Conservation (phyloP, 225 moss, liverwort and hornwort genomes). For the Pseudoscleropodium purum region DNA sequence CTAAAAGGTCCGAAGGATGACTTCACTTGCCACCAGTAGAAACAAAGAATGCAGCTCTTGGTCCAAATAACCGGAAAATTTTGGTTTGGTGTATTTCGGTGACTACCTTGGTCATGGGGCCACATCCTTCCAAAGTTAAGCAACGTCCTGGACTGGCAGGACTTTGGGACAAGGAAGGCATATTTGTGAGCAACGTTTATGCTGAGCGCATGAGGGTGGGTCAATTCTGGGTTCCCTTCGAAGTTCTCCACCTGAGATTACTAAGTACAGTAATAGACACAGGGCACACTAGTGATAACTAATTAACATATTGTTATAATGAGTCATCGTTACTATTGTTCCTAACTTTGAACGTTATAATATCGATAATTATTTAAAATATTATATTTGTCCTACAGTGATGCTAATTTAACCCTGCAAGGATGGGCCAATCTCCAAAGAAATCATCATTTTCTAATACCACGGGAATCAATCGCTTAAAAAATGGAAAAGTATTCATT, state of each 20-base stretch:
- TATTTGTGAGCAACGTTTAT: not conserved
- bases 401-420: not conserved
- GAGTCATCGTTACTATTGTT: too few species aligned
- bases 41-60: not conserved
- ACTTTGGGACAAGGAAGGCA: too few species aligned
- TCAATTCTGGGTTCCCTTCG: not conserved
- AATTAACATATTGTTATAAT: too few species aligned
- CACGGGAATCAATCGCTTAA: too few species aligned
- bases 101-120: not conserved
- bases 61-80: not conserved
- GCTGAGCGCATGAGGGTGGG: not conserved
- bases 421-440: too few species aligned
- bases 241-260: not conserved
- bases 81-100: too few species aligned
- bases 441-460: too few species aligned
- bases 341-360: not conserved
- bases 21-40: not conserved
- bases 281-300: too few species aligned
- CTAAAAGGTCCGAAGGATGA: too few species aligned
- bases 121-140: too few species aligned
- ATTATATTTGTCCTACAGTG: not conserved
- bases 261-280: not conserved
- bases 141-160: too few species aligned
- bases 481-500: too few species aligned
- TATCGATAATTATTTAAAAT: not conserved